Evolutionary conservation across 2,329 filamentous ascomycete genomes (phyloP), one percentile per base, ranked within the genome.

Genomic region (Diaporthe citri): DNA sequence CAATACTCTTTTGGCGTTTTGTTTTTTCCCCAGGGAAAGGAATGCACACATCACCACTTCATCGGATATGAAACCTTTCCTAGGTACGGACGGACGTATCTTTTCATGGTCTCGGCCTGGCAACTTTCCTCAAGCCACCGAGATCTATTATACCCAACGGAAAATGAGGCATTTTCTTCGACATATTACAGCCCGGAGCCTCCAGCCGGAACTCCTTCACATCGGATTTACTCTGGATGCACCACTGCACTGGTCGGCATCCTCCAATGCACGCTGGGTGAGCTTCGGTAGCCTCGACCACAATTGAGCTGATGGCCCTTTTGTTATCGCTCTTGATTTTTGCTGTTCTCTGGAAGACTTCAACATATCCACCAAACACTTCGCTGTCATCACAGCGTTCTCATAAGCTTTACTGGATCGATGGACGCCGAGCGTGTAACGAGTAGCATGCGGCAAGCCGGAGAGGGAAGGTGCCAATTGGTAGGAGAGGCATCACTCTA

Each of bases 1-100:
- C 64, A 75, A 59, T 64, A 73, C 67, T 71, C 71, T 73, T 75
- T 62, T 52, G 73, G 75, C 75, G 75, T 75, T 69, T 41, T 51
- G 17, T 56, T 55, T 59, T 60, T 60, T 62, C 48, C 60, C 34
- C 51, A n/a, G 39, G 59, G 52, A 48, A 43, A 59, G 55, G 51
- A 20, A 73, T 70, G 48, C 60, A 72, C 75, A 71, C 64, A 64
- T 75, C 73, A 73, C 73, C 62, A 56, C 62, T 64, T 64, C n/a
- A 28, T 59, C 43, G 66, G 46, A 59, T 28, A 43, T 34, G 60
- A 51, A 34, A 22, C n/a, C 36, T 51, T 39, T 70, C 34, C 55
- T 57, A 51, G 22, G 41, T 52, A 56, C 25, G 51, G 51, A 74
- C 52, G 48, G n/a, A 67, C 75, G 34, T 70, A 57, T 60, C 62